phyloP scores from a whole-genome alignment of 1,284 basidiomycete species.

The Leccinum solheimii region DNA sequence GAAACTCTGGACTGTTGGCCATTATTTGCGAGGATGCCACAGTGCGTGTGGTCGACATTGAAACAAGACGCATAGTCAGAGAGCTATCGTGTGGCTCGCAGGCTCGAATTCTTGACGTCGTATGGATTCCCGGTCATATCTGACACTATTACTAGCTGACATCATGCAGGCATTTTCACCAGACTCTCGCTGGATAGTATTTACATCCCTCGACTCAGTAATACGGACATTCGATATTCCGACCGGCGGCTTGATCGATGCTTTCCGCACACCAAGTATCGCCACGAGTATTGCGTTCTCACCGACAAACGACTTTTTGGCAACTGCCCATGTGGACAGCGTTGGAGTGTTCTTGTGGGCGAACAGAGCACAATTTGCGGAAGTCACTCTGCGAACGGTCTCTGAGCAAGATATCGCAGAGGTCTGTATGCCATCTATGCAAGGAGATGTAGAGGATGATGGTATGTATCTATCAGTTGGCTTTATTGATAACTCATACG shows the following conservation, averaged over 20 bases:
- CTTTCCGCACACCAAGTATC: constrained; percentile 86
- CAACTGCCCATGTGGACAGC: constrained; percentile 92
- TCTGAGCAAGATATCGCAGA: constrained; percentile 74
- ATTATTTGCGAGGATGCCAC: constrained; percentile 83
- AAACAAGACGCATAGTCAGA: constrained; percentile 85
- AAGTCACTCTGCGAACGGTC: constrained; percentile 81
- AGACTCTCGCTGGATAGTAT: constrained; percentile 91
- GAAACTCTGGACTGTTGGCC: constrained; percentile 86
- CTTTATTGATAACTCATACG: constrained; percentile 9
- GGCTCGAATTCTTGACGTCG: constrained; percentile 82
- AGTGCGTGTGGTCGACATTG: constrained; percentile 88
- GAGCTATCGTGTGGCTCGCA: constrained; percentile 77
- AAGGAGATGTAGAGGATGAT: constrained; percentile 79
- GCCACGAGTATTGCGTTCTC: constrained; percentile 93
- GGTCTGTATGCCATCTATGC: constrained; percentile 79
- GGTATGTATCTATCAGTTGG: constrained; percentile 38
- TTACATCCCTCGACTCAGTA: constrained; percentile 86
- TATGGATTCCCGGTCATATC: constrained; percentile 38
- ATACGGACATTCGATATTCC: constrained; percentile 98
- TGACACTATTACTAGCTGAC: constrained; percentile 9
- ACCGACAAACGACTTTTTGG: constrained; percentile 94
- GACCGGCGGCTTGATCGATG: constrained; percentile 89
- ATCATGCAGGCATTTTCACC: constrained; percentile 79
- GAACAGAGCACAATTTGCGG: constrained; percentile 91
- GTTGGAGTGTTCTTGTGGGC: constrained; percentile 97